Percentiles rank a stretch among this genome's conserved stretches.
Evolutionary conservation across 306 rosid genomes (phyloP).

Genomic region (Myrica gale): DNA sequence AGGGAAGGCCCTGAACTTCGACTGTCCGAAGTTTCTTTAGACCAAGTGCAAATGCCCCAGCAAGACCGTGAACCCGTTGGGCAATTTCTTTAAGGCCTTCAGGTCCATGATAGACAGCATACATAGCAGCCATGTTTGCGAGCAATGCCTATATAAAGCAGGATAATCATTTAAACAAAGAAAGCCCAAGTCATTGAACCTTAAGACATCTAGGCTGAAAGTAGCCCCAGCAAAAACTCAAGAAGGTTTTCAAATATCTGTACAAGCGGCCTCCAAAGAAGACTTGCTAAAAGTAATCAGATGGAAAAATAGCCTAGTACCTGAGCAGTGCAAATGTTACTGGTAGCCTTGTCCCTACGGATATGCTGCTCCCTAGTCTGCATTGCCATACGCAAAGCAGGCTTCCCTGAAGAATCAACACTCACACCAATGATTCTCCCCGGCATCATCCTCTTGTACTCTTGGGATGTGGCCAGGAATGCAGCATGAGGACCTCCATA

Average conservation of each 20-base stretch:
- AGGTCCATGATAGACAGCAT: conserved; percentile 97
- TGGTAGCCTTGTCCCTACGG: conserved; percentile 96
- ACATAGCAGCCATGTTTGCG: conserved; percentile 99
- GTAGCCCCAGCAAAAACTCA: not conserved
- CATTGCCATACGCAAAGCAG: conserved; percentile 98
- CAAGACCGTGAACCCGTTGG: conserved; percentile 91
- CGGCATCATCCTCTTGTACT: conserved; percentile 99
- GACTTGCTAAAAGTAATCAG: not conserved
- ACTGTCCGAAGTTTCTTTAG: conserved; percentile 80
- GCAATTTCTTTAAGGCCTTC: conserved; percentile 86
- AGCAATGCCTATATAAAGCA: conserved; percentile 71
- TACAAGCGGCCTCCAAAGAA: not conserved
- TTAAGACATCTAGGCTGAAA: not conserved
- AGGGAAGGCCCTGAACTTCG: conserved; percentile 91
- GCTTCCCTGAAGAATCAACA: conserved; percentile 87
- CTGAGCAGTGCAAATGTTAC: conserved; percentile 99
- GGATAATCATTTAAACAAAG: conserved; percentile 17
- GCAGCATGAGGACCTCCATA: conserved; percentile 99
- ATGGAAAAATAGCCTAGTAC: conserved; percentile 35
- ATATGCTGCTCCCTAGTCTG: conserved; percentile 99
- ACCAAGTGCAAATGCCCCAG: conserved; percentile 84
- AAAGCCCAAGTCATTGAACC: conserved; percentile 21
- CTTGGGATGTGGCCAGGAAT: conserved; percentile 95
- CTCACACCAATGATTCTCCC: conserved; percentile 96
- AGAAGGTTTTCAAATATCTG: not conserved